Percentiles rank a stretch among this genome's conserved stretches.
Conservation (phyloP, 306 rosid species). For the Hylodesmum podocarpum region DNA sequence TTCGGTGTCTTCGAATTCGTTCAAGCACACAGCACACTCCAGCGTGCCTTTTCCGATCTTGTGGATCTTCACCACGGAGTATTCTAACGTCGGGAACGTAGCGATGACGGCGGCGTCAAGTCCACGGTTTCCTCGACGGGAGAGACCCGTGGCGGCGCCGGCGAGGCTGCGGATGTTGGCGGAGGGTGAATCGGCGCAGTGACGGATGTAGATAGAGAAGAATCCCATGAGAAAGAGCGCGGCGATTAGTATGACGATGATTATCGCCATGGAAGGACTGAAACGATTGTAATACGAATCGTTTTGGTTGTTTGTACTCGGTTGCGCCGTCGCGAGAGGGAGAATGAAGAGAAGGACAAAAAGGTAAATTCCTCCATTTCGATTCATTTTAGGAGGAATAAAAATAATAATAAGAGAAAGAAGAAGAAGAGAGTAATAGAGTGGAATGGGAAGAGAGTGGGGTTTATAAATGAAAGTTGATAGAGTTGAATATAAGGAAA, state of each 20-base stretch:
- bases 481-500: neutral
- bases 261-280: slow-evolving; percentile 78
- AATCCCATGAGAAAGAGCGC: slow-evolving; percentile 87
- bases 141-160: slow-evolving; percentile 32
- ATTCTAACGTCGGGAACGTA: slow-evolving; percentile 65
- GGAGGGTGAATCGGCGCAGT: slow-evolving; percentile 49
- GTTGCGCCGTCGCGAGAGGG: slow-evolving; percentile 35
- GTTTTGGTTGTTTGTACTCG: neutral
- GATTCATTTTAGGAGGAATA: neutral
- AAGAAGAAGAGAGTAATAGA: neutral
- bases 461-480: slow-evolving; percentile 4
- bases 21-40: slow-evolving; percentile 88
- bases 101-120: slow-evolving; percentile 55
- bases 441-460: too few species aligned
- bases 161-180: slow-evolving; percentile 25
- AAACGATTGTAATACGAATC: slow-evolving; percentile 35
- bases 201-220: slow-evolving; percentile 88
- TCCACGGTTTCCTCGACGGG: slow-evolving; percentile 58
- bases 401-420: neutral
- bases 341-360: slow-evolving; percentile 19
- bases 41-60: slow-evolving; percentile 75
- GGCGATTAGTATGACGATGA: slow-evolving; percentile 67
- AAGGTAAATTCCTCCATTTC: neutral
- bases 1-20: slow-evolving; percentile 83
- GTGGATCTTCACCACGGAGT: slow-evolving; percentile 60